Evolutionary conservation across 331 rosid species (phyloP).

Genomic region (Spiraea crenata): DNA sequence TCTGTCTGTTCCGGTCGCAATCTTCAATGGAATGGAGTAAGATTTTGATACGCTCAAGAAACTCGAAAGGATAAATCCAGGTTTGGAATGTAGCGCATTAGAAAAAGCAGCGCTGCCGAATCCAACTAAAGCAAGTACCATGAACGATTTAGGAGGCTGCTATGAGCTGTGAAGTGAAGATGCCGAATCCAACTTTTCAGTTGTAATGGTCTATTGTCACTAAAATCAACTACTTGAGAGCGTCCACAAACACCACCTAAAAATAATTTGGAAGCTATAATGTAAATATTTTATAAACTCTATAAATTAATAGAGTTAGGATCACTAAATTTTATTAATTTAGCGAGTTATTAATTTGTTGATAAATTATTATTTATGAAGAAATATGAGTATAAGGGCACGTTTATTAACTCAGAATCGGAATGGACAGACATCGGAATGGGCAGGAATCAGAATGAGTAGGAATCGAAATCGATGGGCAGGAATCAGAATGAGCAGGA

Average conservation of each 20-base stretch:
- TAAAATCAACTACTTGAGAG: no score
- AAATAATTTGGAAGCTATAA: slow-evolving; percentile 5
- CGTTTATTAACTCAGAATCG: no score
- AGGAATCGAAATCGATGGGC: no score
- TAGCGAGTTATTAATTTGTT: no score
- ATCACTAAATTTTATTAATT: no score
- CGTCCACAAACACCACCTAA: no score
- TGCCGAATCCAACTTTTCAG: background rate
- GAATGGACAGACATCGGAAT: no score
- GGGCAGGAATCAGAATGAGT: no score
- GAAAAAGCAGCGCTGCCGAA: background rate
- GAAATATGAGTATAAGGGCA: no score
- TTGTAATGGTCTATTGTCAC: no score
- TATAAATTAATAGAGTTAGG: background rate
- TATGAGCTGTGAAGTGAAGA: background rate
- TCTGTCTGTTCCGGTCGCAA: background rate
- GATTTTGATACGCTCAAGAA: slow-evolving; percentile 1
- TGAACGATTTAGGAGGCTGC: background rate
- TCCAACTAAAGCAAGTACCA: background rate
- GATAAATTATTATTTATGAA: no score
- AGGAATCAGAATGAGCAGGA: no score
- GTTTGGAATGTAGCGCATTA: background rate
- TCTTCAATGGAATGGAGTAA: background rate
- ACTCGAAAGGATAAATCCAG: slow-evolving; percentile 5
- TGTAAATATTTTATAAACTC: background rate